Conservation (phyloP, 108 stramenopile genomes). For the Cyclotella cryptica region DNA sequence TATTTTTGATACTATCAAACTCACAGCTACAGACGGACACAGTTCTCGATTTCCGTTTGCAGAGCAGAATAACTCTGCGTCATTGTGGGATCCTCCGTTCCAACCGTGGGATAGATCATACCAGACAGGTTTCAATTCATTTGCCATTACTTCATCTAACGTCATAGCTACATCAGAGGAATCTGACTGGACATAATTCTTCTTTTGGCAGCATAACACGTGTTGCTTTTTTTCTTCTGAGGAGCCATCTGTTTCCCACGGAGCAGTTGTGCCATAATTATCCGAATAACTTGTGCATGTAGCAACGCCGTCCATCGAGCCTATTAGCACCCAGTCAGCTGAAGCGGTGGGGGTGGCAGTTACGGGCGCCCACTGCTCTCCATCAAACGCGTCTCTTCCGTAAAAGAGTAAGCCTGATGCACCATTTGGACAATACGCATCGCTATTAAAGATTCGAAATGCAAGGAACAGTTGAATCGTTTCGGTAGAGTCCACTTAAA, state of each 20-base stretch:
- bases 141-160: not conserved
- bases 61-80: constrained; percentile 28
- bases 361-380: constrained; percentile 45
- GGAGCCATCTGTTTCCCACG: constrained; percentile 20
- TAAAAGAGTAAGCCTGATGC: constrained; percentile 18
- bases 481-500: not conserved
- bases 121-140: constrained; percentile 26
- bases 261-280: not conserved
- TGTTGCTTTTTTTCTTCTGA: constrained; percentile 30
- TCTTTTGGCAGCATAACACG: constrained; percentile 31
- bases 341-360: not conserved
- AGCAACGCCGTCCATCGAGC: not conserved
- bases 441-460: constrained; percentile 7
- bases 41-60: constrained; percentile 24
- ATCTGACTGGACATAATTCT: not conserved
- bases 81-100: constrained; percentile 35
- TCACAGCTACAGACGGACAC: constrained; percentile 31
- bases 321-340: constrained; percentile 28
- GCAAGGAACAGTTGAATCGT: not conserved
- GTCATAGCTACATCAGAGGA: not conserved
- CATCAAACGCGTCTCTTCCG: constrained; percentile 13
- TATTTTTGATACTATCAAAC: not conserved
- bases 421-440: constrained; percentile 34
- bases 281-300: constrained; percentile 18
- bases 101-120: constrained; percentile 43